Percentiles rank a stretch among this genome's conserved stretches.
These are phyloP conservation scores for Lanmaoa rubissima DNA, from an alignment of 768 basidiomycete genomes.

Conservation along the genomic window DNA sequence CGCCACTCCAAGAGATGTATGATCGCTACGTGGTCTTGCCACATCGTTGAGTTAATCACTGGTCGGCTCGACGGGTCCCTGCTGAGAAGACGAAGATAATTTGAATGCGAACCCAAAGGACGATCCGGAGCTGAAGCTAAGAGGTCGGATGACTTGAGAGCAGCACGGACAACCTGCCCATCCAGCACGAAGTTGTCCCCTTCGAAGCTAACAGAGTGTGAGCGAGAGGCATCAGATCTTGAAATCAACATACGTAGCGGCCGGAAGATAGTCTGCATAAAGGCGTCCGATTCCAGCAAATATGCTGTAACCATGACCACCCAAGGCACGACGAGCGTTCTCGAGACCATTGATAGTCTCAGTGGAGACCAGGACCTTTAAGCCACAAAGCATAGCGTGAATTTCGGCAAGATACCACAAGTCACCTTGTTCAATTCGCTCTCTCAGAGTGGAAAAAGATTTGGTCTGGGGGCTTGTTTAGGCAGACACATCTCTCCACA, in stretches of 20 bases:
- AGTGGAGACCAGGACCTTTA: constrained; percentile 60
- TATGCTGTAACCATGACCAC: constrained; percentile 74
- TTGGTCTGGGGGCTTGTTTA: constrained; percentile 36
- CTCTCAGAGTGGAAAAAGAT: constrained; percentile 49
- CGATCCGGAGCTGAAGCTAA: constrained; percentile 32
- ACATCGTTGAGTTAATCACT: constrained; percentile 23
- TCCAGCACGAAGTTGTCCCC: constrained; percentile 80
- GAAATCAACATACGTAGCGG: constrained; percentile 50
- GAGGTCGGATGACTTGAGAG: constrained; percentile 56
- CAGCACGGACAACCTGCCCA: constrained; percentile 69
- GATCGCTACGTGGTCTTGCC: constrained; percentile 39
- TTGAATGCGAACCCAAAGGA: constrained; percentile 17
- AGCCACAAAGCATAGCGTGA: constrained; percentile 66
- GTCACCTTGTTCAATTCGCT: constrained; percentile 53
- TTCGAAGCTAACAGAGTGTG: constrained; percentile 50
- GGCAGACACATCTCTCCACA: neutral
- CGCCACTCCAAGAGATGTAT: constrained; percentile 61
- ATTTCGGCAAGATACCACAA: constrained; percentile 65
- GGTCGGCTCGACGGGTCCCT: constrained; percentile 17
- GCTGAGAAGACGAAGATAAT: constrained; percentile 56
- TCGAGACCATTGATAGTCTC: constrained; percentile 59
- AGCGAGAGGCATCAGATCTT: neutral
- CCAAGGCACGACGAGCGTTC: constrained; percentile 65
- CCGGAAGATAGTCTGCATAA: constrained; percentile 65
- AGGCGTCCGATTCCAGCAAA: constrained; percentile 64